Evolutionary conservation across 2,329 filamentous ascomycete genomes (phyloP).

Genomic region (Phyllosticta ampelicida): DNA sequence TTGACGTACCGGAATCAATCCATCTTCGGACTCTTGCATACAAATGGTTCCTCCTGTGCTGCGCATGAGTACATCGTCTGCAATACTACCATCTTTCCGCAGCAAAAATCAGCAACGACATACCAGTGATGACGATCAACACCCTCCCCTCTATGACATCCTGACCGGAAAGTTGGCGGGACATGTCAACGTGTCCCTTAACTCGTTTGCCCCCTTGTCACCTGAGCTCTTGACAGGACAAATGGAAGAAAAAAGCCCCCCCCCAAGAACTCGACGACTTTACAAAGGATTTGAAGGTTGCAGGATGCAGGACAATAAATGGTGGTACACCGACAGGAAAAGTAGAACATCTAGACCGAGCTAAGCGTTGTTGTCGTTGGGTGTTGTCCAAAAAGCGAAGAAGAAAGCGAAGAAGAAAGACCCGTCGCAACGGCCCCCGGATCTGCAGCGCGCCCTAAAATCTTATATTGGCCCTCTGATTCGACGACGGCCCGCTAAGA

Average conservation of each 20-base stretch:
- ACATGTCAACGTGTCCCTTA: neutral
- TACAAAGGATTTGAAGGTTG: neutral
- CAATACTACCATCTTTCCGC: neutral
- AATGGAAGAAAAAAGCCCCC: too few relatives aligned
- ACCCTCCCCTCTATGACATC: constrained; percentile 61
- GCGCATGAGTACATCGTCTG: constrained; percentile 3
- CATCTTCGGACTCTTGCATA: constrained; percentile 73
- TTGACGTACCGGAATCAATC: constrained; percentile 58
- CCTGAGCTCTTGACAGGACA: neutral
- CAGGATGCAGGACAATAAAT: neutral
- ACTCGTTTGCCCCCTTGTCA: neutral
- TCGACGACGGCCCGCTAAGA: neutral
- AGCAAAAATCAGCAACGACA: neutral
- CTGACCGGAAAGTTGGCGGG: neutral
- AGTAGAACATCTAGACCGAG: neutral
- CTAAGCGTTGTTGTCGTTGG: neutral
- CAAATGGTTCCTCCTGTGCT: constrained; percentile 62
- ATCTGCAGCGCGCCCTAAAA: neutral
- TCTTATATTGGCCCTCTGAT: neutral
- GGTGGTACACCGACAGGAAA: neutral
- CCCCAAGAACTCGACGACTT: neutral
- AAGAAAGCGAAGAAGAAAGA: neutral
- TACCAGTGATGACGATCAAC: constrained; percentile 79
- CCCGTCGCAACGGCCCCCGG: neutral
- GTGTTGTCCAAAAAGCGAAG: neutral